These are phyloP conservation scores for Epicoccum sorghinum DNA, from an alignment of 2,329 filamentous ascomycete genomes.

Conservation along the genomic window DNA sequence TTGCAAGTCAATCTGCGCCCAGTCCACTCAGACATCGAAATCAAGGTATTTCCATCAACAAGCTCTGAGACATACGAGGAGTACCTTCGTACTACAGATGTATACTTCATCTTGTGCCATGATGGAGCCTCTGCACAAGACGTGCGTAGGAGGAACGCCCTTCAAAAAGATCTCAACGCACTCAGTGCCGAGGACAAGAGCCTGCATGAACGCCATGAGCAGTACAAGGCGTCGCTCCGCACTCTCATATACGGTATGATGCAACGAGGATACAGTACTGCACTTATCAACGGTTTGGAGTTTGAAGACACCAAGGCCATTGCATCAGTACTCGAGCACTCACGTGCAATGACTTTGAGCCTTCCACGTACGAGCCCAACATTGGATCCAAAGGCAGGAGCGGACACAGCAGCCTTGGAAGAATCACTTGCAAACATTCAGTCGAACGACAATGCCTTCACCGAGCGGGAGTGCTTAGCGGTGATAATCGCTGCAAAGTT, in stretches of 20 bases:
- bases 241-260: slow-evolving; percentile 63
- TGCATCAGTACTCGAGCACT: slow-evolving; percentile 29
- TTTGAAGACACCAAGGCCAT: slow-evolving; percentile 68
- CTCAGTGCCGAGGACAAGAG: slow-evolving; percentile 26
- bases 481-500: slow-evolving; percentile 43
- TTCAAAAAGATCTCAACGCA: slow-evolving; percentile 25
- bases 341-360: slow-evolving; percentile 25
- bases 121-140: slow-evolving; percentile 58
- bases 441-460: slow-evolving; percentile 27
- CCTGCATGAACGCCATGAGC: slow-evolving; percentile 26
- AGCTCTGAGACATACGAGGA: slow-evolving; percentile 58
- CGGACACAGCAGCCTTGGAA: slow-evolving; percentile 24
- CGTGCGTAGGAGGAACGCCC: slow-evolving; percentile 25
- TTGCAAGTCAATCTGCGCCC: slow-evolving; percentile 55
- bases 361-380: slow-evolving; percentile 14
- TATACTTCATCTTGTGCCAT: slow-evolving; percentile 73
- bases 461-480: slow-evolving; percentile 45
- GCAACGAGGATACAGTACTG: slow-evolving; percentile 63
- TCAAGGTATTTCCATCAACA: slow-evolving; percentile 57
- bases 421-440: slow-evolving; percentile 28
- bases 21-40: slow-evolving; percentile 49
- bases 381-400: slow-evolving; percentile 2
- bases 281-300: slow-evolving; percentile 67
- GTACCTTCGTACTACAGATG: slow-evolving; percentile 61
- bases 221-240: slow-evolving; percentile 45